A percentile compares a stretch with the other conserved stretches of the same genome.
phyloP scores from a whole-genome alignment of 2,329 filamentous ascomycete species.

The Pseudogymnoascus sp. region DNA sequence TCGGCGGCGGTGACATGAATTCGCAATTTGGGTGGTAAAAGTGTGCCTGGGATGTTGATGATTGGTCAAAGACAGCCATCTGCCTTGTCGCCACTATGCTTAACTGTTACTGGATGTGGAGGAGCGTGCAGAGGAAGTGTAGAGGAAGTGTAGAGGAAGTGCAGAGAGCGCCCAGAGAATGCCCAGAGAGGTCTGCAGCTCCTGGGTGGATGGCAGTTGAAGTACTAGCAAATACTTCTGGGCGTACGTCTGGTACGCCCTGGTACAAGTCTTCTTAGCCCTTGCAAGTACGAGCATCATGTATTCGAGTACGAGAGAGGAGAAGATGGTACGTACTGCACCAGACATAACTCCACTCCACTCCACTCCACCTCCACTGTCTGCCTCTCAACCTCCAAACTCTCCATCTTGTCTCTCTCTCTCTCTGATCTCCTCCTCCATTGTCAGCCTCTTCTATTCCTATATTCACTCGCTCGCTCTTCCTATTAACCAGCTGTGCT shows the following conservation, averaged over 20 bases:
- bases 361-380: conserved; percentile 15
- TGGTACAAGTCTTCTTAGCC: background rate
- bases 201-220: conserved; percentile 3
- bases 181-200: background rate
- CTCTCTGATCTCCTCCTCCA: conserved; percentile 33
- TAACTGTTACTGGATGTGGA: conserved; percentile 7
- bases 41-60: background rate
- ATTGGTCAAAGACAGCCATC: background rate
- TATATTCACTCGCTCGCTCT: conserved; percentile 15
- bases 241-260: background rate
- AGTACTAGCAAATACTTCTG: background rate
- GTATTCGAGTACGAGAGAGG: conserved; percentile 5
- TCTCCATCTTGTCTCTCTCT: conserved; percentile 37
- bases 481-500: background rate
- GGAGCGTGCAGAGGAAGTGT: background rate
- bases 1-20: background rate
- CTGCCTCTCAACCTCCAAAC: conserved; percentile 25
- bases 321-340: background rate
- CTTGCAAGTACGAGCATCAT: background rate
- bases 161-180: too few species aligned
- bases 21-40: background rate
- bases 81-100: conserved; percentile 9
- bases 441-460: conserved; percentile 20
- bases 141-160: too few species aligned
- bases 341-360: conserved; percentile 11